Evolutionary conservation across 306 rosid species (phyloP), one percentile per base, ranked within the genome.

Genomic region (Alnus rubra): DNA sequence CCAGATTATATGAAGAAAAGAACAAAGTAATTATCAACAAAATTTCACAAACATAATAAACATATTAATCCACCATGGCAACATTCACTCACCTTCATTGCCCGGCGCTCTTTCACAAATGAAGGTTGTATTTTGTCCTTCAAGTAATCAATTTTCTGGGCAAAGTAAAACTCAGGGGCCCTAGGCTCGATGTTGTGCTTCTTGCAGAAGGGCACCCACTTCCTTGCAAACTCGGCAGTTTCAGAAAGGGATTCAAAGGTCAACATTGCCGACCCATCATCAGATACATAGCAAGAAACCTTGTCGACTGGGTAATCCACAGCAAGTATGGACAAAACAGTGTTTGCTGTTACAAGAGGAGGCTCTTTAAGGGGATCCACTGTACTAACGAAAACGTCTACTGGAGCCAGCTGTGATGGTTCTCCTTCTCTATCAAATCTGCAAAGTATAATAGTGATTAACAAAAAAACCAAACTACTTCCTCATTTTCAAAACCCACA

Each of bases 311-410:
- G 99, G 84, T 96, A 96, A 82, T 96, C 99, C 83, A 96, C 99
- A 84, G 98, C 37, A 78, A 96, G 98, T 76, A 96, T 96, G 73
- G 99, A 96, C 89, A 96, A 90, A 76, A 96, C 99, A n/a, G 99
- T 96, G 87, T 96, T 96, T 78, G 98, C 99, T 11, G 99, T 96
- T 53, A 96, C 49, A 69, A 96, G 88, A 5, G 99, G 99, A 35
- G 99, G 99, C 90, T 96, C 99, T 85, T 96, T 96, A 82, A 96
- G 97, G 76, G 99, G 99, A 88, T 96, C 99, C 90, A 96, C 99
- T 13, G 99, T 96, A 90, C 99, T 96, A 7, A 96, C 99, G 55
- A 96, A 96, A 71, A 96, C 63, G 80, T 96, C 99, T 7, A 96
- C 92, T 49, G 98, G 98, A 84, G 89, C 97, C 83, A 96, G 78